Base-by-base conservation (phyloP, 352 stramenopile species). In the Phytophthora sansomeana region DNA sequence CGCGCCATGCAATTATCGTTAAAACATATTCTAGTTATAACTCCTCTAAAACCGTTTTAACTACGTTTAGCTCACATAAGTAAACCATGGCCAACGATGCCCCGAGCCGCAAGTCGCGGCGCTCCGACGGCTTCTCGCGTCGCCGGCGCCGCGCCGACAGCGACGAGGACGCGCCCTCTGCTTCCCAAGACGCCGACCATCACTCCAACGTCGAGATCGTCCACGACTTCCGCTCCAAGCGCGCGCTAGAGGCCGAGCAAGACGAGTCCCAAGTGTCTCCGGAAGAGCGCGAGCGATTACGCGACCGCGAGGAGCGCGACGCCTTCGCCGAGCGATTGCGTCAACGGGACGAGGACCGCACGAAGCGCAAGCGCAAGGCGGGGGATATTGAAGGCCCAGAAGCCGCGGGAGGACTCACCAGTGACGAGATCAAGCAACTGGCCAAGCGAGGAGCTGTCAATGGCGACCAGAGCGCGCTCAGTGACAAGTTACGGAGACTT, bases 381-480 rank as follows among this genome's bases (percentile, higher is more conserved):
- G 69, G 74, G 2, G 68, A 82, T 6, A 42, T 69, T 41, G 13
- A 24, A 24, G 21, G 21, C 21, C 21, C 13, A 10, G 76, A 81
- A 1, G 77, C 63, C 3, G 60, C 38, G 17, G 47, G 67, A 14
- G 78, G 81, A 0, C 83, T 96, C 48, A 88, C 82, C 8, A 63
- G 63, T 28, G 83, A 91, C 28, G 87, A 98, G 75, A 87, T 98
- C 49, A 73, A 80, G 29, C 84, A 96, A 59, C 77, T 98, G 14
- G 77, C 90, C 17, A 92, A 80, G 58, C 74, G 87, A 11, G 93
- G 92, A 29, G 66, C 81, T n/a, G 74, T 97, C 26, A 68, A 76
- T 16, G 66, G 77, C n/a, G 58, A 21, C 48, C 68, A 80, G 50
- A 64, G 47, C 1, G 70, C 76, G 5, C 53, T 84, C 4, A 78